phyloP scores from a whole-genome alignment of 768 basidiomycete species.

The Artomyces pyxidatus region DNA sequence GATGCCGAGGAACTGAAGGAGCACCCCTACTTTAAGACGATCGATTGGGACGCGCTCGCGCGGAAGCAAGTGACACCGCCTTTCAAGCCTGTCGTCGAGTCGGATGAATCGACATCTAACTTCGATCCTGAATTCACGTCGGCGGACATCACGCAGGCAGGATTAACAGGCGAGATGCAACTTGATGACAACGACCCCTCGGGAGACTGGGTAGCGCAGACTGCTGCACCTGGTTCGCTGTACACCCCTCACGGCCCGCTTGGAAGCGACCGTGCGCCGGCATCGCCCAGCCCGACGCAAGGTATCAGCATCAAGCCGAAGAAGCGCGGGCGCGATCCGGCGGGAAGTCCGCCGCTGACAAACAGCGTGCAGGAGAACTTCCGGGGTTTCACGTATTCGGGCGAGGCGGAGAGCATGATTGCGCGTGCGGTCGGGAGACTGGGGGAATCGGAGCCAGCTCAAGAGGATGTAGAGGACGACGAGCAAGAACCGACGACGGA shows the following conservation, averaged over 20 bases:
- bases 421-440: conserved; percentile 35
- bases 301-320: conserved; percentile 11
- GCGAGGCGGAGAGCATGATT: conserved; percentile 52
- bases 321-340: conserved; percentile 30
- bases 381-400: conserved; percentile 85
- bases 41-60: conserved; percentile 88
- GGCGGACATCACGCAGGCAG: conserved; percentile 76
- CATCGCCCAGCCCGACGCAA: conserved; percentile 8
- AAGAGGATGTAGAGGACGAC: conserved; percentile 24
- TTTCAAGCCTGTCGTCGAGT: conserved; percentile 96
- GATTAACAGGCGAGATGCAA: conserved; percentile 34
- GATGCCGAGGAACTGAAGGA: conserved; percentile 94
- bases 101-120: conserved; percentile 95
- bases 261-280: conserved; percentile 32
- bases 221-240: conserved; percentile 23
- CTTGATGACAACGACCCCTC: conserved; percentile 52
- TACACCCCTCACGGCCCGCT: conserved; percentile 76
- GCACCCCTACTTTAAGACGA: conserved; percentile 85
- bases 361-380: conserved; percentile 95
- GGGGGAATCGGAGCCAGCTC: conserved; percentile 22
- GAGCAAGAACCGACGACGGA: conserved; percentile 48
- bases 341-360: conserved; percentile 54
- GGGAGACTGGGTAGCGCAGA: conserved; percentile 50
- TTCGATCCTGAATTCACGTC: conserved; percentile 98
- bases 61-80: conserved; percentile 90